Percentiles rank a stretch among this genome's conserved stretches.
Conservation (phyloP, 1,284 basidiomycete species). For the Schizopora paradoxa region DNA sequence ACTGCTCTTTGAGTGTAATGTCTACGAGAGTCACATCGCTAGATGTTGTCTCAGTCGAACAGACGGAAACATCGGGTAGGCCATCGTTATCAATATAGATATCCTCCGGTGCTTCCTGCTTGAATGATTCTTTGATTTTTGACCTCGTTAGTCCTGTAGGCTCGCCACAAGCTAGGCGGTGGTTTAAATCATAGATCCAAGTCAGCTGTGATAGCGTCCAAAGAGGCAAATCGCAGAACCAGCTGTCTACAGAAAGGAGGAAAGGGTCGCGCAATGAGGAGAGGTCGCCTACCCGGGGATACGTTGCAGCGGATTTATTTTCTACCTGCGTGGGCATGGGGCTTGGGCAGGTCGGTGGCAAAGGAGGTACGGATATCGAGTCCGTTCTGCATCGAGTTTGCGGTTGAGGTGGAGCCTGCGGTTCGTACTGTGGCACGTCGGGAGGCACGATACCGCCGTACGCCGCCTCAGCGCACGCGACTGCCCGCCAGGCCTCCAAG, state of each 20-base stretch:
- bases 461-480: slow-evolving; percentile 8
- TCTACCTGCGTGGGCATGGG: no score
- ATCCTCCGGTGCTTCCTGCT: no score
- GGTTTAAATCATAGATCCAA: slow-evolving; percentile 16
- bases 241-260: slow-evolving; percentile 15
- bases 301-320: slow-evolving; percentile 14
- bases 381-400: no score
- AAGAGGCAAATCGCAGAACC: slow-evolving; percentile 16
- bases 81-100: slow-evolving; percentile 7
- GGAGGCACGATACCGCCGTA: slow-evolving; percentile 13
- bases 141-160: no score
- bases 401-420: slow-evolving; percentile 4
- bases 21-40: slow-evolving; percentile 11
- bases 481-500: slow-evolving; percentile 6
- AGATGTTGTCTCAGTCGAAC: background rate
- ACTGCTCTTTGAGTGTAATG: background rate
- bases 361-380: no score
- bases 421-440: background rate
- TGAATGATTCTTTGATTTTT: background rate
- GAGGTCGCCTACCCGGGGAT: slow-evolving; percentile 17
- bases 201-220: slow-evolving; percentile 16
- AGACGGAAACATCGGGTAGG: background rate
- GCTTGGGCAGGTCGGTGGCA: no score
- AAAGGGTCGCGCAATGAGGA: slow-evolving; percentile 14
- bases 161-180: no score